Evolutionary conservation across 2,329 filamentous ascomycete species (phyloP).

Genomic region (Colletotrichum lentis): DNA sequence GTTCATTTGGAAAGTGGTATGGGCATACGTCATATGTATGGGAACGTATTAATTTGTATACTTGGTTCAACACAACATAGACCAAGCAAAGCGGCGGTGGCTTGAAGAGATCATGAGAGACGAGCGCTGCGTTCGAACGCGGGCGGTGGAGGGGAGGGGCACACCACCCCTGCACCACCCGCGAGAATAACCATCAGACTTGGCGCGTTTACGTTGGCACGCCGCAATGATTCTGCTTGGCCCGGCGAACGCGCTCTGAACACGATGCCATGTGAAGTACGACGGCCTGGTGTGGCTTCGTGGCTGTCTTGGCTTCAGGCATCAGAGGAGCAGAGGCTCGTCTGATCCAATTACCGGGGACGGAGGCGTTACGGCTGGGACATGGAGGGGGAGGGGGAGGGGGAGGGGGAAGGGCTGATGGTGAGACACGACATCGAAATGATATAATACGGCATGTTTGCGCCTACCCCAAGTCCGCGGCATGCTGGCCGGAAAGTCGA

Average conservation of each 20-base stretch:
- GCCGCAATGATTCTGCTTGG: no score
- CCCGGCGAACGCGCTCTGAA: not conserved
- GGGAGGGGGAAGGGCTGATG: no score
- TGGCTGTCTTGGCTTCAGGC: constrained; percentile 13
- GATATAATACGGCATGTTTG: not conserved
- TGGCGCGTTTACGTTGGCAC: not conserved
- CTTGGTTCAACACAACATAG: no score
- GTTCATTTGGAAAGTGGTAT: not conserved
- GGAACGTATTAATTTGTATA: not conserved
- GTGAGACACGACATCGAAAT: not conserved
- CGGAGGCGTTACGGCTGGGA: constrained; percentile 6
- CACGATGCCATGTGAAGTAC: constrained; percentile 1
- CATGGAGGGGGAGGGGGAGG: not conserved
- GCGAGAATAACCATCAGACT: not conserved
- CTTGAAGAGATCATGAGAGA: no score
- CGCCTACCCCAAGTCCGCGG: no score
- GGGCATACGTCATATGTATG: not conserved
- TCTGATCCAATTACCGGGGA: not conserved
- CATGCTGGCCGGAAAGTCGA: not conserved
- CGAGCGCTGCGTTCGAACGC: not conserved
- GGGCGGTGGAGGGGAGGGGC: not conserved
- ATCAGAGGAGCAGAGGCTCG: not conserved
- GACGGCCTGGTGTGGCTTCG: constrained; percentile 4
- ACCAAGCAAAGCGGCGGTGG: not conserved
- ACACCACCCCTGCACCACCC: no score